Evolutionary conservation across 2,329 filamentous ascomycete species (phyloP).

Genomic region (Colletotrichum sojae): DNA sequence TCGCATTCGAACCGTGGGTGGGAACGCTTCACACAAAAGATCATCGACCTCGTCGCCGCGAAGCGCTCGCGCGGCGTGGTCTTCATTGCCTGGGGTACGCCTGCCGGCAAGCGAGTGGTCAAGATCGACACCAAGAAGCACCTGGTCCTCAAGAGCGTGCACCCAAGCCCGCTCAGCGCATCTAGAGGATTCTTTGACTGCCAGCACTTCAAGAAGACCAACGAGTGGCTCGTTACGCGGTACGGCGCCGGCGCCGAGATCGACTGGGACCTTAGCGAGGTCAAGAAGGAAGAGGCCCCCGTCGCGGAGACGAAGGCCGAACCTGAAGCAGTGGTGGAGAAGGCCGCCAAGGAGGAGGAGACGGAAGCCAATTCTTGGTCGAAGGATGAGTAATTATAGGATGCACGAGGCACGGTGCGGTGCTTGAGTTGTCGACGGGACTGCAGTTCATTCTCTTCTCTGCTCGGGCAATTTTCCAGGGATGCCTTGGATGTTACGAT

Average conservation of each 20-base stretch:
- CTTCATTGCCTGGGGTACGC: slow-evolving; percentile 93
- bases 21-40: slow-evolving; percentile 92
- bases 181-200: slow-evolving; percentile 86
- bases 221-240: slow-evolving; percentile 84
- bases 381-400: slow-evolving; percentile 33
- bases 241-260: slow-evolving; percentile 88
- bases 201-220: slow-evolving; percentile 84
- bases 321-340: slow-evolving; percentile 5
- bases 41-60: slow-evolving; percentile 88
- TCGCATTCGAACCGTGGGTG: slow-evolving; percentile 89
- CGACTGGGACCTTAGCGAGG: slow-evolving; percentile 79
- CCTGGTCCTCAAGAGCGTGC: slow-evolving; percentile 86
- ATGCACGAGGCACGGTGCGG: not conserved
- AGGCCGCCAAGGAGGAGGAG: slow-evolving; percentile 44
- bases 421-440: not conserved
- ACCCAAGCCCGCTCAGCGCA: slow-evolving; percentile 95
- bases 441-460: not conserved
- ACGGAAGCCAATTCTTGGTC: slow-evolving; percentile 42
- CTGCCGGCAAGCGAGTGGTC: slow-evolving; percentile 83
- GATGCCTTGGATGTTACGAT: slow-evolving; percentile 8
- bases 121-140: slow-evolving; percentile 82
- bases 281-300: slow-evolving; percentile 35
- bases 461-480: slow-evolving; percentile 2
- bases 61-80: slow-evolving; percentile 87
- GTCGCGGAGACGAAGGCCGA: slow-evolving; percentile 41